Evolutionary conservation across 495 filamentous ascomycete species (phyloP).

Genomic region (Recurvomyces mirabilis): DNA sequence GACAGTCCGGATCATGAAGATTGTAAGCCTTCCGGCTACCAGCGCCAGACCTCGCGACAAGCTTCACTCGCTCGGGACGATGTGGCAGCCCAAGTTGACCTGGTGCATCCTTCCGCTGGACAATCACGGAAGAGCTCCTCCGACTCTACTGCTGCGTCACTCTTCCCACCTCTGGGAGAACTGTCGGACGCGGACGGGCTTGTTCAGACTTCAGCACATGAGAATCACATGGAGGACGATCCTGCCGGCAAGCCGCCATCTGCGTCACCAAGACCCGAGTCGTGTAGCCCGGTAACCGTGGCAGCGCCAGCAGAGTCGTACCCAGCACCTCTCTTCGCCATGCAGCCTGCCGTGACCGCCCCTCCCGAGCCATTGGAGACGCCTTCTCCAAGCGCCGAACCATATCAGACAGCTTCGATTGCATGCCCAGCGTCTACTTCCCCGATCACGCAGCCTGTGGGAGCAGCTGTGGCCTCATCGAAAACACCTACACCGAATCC

Average conservation of each 20-base stretch:
- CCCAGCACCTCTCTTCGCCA: not conserved
- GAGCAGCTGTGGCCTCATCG: too few relatives aligned
- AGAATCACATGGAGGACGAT: not conserved
- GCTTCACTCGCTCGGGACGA: not conserved
- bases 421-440: not conserved
- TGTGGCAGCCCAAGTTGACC: not conserved
- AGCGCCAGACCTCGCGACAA: not conserved
- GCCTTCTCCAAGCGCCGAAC: slow-evolving; percentile 1
- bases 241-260: not conserved
- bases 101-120: not conserved
- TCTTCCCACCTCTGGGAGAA: not conserved
- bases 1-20: too few relatives aligned
- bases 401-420: slow-evolving; percentile 1
- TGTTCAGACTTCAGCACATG: not conserved
- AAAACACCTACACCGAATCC: too few relatives aligned
- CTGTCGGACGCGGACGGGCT: not conserved
- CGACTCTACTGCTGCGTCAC: not conserved
- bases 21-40: not conserved
- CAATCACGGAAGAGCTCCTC: not conserved
- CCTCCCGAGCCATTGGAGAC: not conserved
- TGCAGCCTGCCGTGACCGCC: not conserved
- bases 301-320: not conserved
- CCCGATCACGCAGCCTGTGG: too few relatives aligned
- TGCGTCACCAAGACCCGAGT: slow-evolving; percentile 1
- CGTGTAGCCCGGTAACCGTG: not conserved